Evolutionary conservation across 129 eudicot species (phyloP), one percentile per base, ranked within the genome.

Genomic region (Tagetes erecta): DNA sequence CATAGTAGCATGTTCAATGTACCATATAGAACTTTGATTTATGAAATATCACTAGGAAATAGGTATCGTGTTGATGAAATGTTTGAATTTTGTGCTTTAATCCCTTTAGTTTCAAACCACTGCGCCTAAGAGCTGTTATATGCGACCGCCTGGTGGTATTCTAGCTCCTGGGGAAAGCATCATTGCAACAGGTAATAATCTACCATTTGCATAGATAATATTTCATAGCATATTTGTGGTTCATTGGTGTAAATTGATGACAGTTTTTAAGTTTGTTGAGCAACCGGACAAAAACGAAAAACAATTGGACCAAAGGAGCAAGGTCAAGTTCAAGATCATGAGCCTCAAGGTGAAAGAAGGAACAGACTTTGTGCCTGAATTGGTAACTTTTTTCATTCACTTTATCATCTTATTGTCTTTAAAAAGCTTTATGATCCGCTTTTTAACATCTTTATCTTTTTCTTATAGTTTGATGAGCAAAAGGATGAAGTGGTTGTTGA

Each of bases 121-220:
- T n/a, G 97, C 96, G 20, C 97, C 97, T 35, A 92, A 92, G 81
- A 89, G 97, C 79, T 86, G 97, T 68, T 92, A 80, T 42, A 92
- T 92, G 97, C 82, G 96, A 67, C 97, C 97, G 35, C 97, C 97
- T 73, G 96, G 96, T 8, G 97, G 97, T 39, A 82, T 82, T 70
- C 89, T 92, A 52, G 84, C 91, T 67, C 96, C 97, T 30, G 96
- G 96, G 53, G 93, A 92, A 89, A 82, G 89, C 82, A 65, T 87
- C 55, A 82, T 92, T 80, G 97, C 97, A 33, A 88, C 93, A 2
- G 96, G 97, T 92, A 89, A 75, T 34, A 30, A 44, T 80, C 40
- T 40, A 4, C 52, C 52, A 47, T 47, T 11, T 47, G 4, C 52
- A 10, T 47, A 47, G 14, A 47, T 47, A 13, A 9, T 47, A 47